These are phyloP conservation scores for Starmerella apicola DNA, from an alignment of 805 yeast genomes.

Conservation along the genomic window DNA sequence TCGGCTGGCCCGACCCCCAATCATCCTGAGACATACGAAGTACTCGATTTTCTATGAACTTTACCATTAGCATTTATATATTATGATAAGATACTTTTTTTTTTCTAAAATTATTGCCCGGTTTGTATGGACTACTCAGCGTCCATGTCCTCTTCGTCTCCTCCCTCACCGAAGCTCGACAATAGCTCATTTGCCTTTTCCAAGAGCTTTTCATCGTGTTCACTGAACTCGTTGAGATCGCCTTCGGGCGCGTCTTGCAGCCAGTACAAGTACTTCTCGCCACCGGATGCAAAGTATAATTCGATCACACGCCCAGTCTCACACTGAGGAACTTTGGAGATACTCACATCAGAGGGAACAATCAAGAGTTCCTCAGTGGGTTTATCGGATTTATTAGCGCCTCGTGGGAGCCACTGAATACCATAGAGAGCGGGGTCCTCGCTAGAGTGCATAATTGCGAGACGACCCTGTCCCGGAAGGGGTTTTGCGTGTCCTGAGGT, in stretches of 20 bases:
- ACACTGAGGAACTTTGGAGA: constrained; percentile 58
- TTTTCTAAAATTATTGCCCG: too few relatives aligned
- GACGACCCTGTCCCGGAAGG: constrained; percentile 53
- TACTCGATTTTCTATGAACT: too few relatives aligned
- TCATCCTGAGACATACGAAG: too few relatives aligned
- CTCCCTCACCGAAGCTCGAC: constrained; percentile 16
- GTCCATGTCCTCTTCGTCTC: constrained; percentile 15
- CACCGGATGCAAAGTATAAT: constrained; percentile 49
- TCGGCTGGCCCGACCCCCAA: too few relatives aligned
- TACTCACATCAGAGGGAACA: constrained; percentile 76
- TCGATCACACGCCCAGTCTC: constrained; percentile 67
- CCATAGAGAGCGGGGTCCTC: constrained; percentile 65
- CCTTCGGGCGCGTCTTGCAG: constrained; percentile 63
- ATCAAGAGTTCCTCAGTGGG: constrained; percentile 41
- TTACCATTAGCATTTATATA: too few relatives aligned
- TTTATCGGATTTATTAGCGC: constrained; percentile 26
- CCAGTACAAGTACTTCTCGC: constrained; percentile 51
- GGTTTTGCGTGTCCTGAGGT: constrained; percentile 57
- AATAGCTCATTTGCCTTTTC: constrained; percentile 36
- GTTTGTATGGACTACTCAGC: too few relatives aligned
- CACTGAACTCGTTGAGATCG: constrained; percentile 42
- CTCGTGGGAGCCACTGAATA: constrained; percentile 61
- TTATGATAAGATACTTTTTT: too few relatives aligned
- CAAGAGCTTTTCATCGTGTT: constrained; percentile 41
- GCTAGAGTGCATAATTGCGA: constrained; percentile 45